A percentile compares a stretch with the other conserved stretches of the same genome.
Evolutionary conservation across 1,139 yeast species (phyloP).

Genomic region (Zygosaccharomyces pseudobailii): DNA sequence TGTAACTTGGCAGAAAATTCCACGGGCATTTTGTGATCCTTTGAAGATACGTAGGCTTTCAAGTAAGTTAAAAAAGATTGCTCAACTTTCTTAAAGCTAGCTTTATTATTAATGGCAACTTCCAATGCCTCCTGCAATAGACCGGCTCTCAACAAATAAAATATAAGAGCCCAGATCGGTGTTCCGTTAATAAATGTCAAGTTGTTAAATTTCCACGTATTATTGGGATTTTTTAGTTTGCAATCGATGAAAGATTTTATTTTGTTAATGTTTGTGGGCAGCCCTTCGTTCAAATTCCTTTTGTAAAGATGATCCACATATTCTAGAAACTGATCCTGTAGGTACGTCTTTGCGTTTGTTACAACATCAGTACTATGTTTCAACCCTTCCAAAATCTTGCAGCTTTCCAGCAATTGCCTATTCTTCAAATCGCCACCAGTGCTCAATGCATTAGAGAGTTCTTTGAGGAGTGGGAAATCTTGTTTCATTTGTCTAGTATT

Average conservation of each 20-base stretch:
- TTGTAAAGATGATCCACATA: constrained; percentile 69
- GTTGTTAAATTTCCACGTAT: constrained; percentile 47
- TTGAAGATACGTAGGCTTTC: constrained; percentile 62
- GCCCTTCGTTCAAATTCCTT: constrained; percentile 56
- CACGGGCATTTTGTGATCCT: constrained; percentile 50
- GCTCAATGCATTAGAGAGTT: constrained; percentile 34
- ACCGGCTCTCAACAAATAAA: constrained; percentile 82
- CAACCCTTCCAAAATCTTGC: constrained; percentile 47
- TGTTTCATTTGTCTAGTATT: constrained; percentile 55
- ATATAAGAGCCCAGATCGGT: constrained; percentile 90
- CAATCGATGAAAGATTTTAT: constrained; percentile 59
- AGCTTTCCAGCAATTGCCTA: constrained; percentile 59
- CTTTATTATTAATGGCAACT: constrained; percentile 47
- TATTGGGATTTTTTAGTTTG: constrained; percentile 42
- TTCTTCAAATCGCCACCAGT: constrained; percentile 49
- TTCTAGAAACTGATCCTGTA: constrained; percentile 74
- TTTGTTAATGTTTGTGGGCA: constrained; percentile 69
- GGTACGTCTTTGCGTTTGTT: constrained; percentile 51
- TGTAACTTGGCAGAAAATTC: constrained; percentile 68
- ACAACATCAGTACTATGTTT: constrained; percentile 39
- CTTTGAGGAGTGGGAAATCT: constrained; percentile 33
- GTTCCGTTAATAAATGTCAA: constrained; percentile 67
- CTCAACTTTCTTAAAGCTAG: constrained; percentile 73
- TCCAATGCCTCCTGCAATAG: constrained; percentile 71
- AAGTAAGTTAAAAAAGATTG: constrained; percentile 78